Evolutionary conservation across 2,329 filamentous ascomycete genomes (phyloP).

Genomic region (Aspergillus novoparasiticus): DNA sequence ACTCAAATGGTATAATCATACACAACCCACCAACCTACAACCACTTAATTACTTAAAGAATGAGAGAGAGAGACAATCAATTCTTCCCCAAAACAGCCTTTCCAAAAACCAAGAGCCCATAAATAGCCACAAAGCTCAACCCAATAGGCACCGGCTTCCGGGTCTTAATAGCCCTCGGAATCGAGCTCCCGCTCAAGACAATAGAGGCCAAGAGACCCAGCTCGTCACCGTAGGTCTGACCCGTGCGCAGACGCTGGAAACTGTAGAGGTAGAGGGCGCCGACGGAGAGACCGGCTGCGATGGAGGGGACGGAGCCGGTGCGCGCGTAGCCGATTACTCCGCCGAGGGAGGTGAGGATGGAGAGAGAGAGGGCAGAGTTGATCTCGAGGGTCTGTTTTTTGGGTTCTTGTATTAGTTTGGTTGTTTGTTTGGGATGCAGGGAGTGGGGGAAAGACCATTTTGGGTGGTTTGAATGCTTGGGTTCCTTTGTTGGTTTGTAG

Average conservation of each 20-base stretch:
- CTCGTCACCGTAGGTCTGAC: slow-evolving; percentile 80
- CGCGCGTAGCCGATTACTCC: slow-evolving; percentile 84
- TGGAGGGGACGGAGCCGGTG: slow-evolving; percentile 82
- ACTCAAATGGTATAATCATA: slow-evolving; percentile 10
- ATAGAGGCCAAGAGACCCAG: slow-evolving; percentile 83
- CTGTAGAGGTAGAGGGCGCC: slow-evolving; percentile 77
- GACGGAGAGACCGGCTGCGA: slow-evolving; percentile 81
- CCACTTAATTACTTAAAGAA: background rate
- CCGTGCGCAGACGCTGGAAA: slow-evolving; percentile 75
- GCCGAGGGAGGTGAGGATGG: slow-evolving; percentile 79
- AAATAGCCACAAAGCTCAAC: slow-evolving; percentile 75
- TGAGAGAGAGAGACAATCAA: background rate
- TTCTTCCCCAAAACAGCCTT: slow-evolving; percentile 57
- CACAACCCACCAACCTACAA: background rate
- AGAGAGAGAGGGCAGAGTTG: slow-evolving; percentile 75
- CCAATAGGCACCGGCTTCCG: slow-evolving; percentile 82
- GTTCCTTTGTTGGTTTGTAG: background rate
- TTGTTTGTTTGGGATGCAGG: background rate
- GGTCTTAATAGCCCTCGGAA: slow-evolving; percentile 82
- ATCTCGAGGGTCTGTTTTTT: slow-evolving; percentile 25
- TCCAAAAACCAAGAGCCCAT: slow-evolving; percentile 80
- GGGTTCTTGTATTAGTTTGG: slow-evolving; percentile 6
- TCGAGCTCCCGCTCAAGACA: slow-evolving; percentile 79
- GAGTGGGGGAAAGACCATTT: slow-evolving; percentile 23
- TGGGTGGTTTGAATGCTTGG: slow-evolving; percentile 7